Evolutionary conservation across 2,329 filamentous ascomycete genomes (phyloP).

Genomic region (Coccinonectria pachysandricola): DNA sequence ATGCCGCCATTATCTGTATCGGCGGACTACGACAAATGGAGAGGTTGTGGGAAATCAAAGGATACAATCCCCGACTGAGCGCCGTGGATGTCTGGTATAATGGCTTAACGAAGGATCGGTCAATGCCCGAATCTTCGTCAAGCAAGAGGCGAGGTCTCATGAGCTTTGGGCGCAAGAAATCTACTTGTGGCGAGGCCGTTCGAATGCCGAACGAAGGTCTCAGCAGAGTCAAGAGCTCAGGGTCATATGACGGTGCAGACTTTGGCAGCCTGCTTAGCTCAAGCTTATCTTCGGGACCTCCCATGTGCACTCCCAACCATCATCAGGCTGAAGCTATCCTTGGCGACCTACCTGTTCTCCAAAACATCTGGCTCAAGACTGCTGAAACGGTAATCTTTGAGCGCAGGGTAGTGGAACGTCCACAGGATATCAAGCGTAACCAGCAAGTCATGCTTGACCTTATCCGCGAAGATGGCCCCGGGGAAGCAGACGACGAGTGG

Average conservation of each 20-base stretch:
- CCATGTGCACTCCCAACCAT: slow-evolving; percentile 44
- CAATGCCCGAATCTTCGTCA: slow-evolving; percentile 25
- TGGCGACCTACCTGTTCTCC: slow-evolving; percentile 45
- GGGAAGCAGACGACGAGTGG: slow-evolving; percentile 54
- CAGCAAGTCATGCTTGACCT: slow-evolving; percentile 52
- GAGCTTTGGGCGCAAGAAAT: slow-evolving; percentile 49
- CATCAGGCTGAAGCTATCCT: slow-evolving; percentile 42
- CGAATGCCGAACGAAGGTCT: slow-evolving; percentile 16
- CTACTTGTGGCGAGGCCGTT: slow-evolving; percentile 23
- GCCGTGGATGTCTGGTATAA: slow-evolving; percentile 52
- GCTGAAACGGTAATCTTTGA: slow-evolving; percentile 53
- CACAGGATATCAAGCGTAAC: slow-evolving; percentile 53
- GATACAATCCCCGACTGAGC: slow-evolving; percentile 49
- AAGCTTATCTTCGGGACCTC: slow-evolving; percentile 50
- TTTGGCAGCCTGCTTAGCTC: slow-evolving; percentile 44
- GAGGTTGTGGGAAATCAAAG: slow-evolving; percentile 55
- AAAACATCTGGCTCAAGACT: slow-evolving; percentile 52
- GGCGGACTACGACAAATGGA: slow-evolving; percentile 54
- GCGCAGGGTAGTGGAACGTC: slow-evolving; percentile 45
- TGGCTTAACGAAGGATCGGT: slow-evolving; percentile 34
- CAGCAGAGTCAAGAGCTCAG: slow-evolving; percentile 17
- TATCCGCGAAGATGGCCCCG: slow-evolving; percentile 50
- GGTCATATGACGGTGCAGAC: slow-evolving; percentile 23
- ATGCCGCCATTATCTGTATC: slow-evolving; percentile 48
- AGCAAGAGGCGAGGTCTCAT: slow-evolving; percentile 43